Evolutionary conservation across 2,329 filamentous ascomycete genomes (phyloP).

Genomic region (Cryphonectria parasitica): DNA sequence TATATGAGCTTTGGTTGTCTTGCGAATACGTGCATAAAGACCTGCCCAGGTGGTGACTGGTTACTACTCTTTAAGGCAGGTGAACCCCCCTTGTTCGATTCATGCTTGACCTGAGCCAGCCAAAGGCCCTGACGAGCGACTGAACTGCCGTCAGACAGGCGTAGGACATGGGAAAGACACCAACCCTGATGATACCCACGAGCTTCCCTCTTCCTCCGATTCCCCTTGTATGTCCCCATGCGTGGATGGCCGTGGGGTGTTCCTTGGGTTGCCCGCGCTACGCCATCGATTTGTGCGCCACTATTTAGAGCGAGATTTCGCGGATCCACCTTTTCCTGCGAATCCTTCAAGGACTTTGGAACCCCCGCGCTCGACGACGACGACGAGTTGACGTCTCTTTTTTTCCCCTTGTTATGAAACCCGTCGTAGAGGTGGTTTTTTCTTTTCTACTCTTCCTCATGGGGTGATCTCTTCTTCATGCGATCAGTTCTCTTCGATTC

Average conservation of each 20-base stretch:
- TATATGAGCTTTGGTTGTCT: neutral
- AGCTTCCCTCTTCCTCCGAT: neutral
- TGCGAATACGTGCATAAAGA: slow-evolving; percentile 4
- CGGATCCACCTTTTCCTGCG: neutral
- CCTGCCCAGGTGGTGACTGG: neutral
- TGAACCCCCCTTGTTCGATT: neutral
- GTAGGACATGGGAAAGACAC: neutral
- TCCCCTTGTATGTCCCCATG: neutral
- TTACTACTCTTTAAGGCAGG: slow-evolving; percentile 8
- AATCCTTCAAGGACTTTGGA: neutral
- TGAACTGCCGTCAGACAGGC: neutral
- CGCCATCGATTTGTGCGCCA: neutral
- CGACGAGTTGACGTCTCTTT: neutral
- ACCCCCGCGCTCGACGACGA: neutral
- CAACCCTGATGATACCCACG: neutral
- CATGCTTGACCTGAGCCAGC: neutral
- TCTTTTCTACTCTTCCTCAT: neutral
- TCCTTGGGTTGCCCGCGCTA: neutral
- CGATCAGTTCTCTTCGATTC: neutral
- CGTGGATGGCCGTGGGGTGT: neutral
- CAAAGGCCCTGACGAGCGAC: neutral
- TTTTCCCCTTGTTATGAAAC: neutral
- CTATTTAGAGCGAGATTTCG: slow-evolving; percentile 3
- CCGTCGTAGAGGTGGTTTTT: neutral
- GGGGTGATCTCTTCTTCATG: neutral